Evolutionary conservation across 331 rosid genomes (phyloP).

Genomic region (Dryas integrifolia): DNA sequence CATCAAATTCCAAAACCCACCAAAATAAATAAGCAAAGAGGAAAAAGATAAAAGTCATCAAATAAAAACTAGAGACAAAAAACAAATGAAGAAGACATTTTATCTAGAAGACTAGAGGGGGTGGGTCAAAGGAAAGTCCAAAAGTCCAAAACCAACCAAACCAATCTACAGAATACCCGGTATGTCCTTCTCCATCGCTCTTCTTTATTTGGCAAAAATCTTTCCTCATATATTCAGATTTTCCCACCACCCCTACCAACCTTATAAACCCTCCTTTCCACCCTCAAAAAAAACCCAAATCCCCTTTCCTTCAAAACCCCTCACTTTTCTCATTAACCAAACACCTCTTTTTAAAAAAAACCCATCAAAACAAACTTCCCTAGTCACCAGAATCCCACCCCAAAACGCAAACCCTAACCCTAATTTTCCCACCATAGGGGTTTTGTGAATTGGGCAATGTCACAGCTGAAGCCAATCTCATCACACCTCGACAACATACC

Average conservation of each 20-base stretch:
- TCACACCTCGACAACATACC: conserved; percentile 60
- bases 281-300: neutral
- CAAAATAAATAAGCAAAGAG: neutral
- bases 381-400: neutral
- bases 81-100: neutral
- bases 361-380: neutral
- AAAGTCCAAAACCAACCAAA: conserved; percentile 12
- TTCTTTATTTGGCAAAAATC: neutral
- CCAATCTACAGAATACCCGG: conserved; percentile 1
- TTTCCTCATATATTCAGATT: neutral
- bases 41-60: neutral
- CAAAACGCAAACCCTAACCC: conserved; percentile 1
- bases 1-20: neutral
- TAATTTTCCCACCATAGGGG: conserved; percentile 4
- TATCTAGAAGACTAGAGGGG: neutral
- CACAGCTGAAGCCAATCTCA: conserved; percentile 45
- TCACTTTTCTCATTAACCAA: conserved; percentile 12
- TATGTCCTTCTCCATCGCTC: conserved; percentile 1
- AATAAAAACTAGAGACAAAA: neutral
- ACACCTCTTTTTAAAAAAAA: neutral
- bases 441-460: conserved; percentile 39
- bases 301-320: neutral
- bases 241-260: neutral
- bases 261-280: neutral
- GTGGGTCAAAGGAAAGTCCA: neutral